Evolutionary conservation across 495 filamentous ascomycete species (phyloP), one percentile per base, ranked within the genome.

Genomic region (Trichoderma erinaceum): DNA sequence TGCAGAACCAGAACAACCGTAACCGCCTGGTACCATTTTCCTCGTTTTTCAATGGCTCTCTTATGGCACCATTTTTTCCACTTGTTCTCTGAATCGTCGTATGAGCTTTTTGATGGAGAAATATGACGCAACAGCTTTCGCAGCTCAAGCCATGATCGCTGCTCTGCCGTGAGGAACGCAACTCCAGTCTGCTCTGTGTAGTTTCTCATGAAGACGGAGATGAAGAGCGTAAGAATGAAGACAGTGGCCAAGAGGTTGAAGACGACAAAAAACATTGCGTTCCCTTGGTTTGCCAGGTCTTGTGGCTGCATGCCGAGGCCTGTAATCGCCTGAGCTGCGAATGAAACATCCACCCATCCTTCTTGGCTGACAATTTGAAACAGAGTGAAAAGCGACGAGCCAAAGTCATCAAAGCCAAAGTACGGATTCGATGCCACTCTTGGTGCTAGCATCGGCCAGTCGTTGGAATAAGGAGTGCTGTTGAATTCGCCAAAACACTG

Each of bases 361-460:
- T 99, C 95, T 73, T 98, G 93, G 32, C 94, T 97, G 18, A 99
- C 96, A 78, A 99, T 97, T 75, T 98, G 93, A 81, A 99, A 99
- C 65, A 99, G 89, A 67, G 96, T 95, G 80, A 97, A 98, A 41
- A 97, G 82, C 4, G 94, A 90, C 64, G 90, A 85, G 27, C 90
- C 92, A 72, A 99, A 99, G 75, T 93, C 89, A 74, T 99, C 95
- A 75, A 99, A 99, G 78, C 89, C 89, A 76, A 90, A 98, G 74
- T 86, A 97, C 0, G 89, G 86, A 72, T 97, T 99, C 0, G 85
- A 72, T 7, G 87, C 91, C 52, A 87, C 85, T 65, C 96, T 86
- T 11, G 95, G 95, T 11, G 93, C 89, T 7, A 96, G 81, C 64
- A 98, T 82, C 7, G 86, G 75, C 95, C 95, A 99, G 43, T 89